Percentiles rank a stretch among this genome's conserved stretches.
Conservation (phyloP, 1,284 basidiomycete genomes). For the Malassezia arunalokei region DNA sequence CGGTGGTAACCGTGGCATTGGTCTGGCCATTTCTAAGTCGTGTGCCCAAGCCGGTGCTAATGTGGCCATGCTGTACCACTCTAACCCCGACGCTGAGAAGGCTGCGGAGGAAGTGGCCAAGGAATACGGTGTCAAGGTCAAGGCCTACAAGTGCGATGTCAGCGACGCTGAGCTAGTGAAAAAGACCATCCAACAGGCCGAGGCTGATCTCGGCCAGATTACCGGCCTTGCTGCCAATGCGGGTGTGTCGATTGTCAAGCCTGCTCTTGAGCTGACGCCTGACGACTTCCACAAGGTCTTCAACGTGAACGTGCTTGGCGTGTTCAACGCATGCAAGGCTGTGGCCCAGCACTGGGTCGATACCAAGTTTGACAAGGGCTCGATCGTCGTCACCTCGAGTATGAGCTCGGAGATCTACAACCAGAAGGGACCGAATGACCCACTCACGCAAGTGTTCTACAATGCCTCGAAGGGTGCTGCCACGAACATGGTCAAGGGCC, state of each 20-base stretch:
- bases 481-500: conserved; percentile 46
- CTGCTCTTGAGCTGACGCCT: conserved; percentile 41
- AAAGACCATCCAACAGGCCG: conserved; percentile 36
- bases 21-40: conserved; percentile 43
- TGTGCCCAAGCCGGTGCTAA: conserved; percentile 43
- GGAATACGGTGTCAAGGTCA: conserved; percentile 39
- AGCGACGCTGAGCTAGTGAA: conserved; percentile 38
- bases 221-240: conserved; percentile 42
- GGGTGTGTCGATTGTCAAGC: conserved; percentile 44
- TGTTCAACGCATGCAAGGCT: conserved; percentile 44
- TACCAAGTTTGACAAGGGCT: conserved; percentile 41
- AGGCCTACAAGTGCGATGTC: conserved; percentile 47
- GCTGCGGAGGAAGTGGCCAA: conserved; percentile 37
- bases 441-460: conserved; percentile 45
- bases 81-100: conserved; percentile 43
- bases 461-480: conserved; percentile 45
- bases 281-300: conserved; percentile 46
- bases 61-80: conserved; percentile 44
- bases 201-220: conserved; percentile 38
- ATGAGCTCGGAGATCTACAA: conserved; percentile 47
- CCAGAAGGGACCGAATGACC: conserved; percentile 39
- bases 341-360: conserved; percentile 45
- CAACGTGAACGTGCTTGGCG: conserved; percentile 45
- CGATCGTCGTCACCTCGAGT: conserved; percentile 43
- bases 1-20: conserved; percentile 45